phyloP scores from a whole-genome alignment of 2,329 filamentous ascomycete species.

The Raffaelea albimanens region DNA sequence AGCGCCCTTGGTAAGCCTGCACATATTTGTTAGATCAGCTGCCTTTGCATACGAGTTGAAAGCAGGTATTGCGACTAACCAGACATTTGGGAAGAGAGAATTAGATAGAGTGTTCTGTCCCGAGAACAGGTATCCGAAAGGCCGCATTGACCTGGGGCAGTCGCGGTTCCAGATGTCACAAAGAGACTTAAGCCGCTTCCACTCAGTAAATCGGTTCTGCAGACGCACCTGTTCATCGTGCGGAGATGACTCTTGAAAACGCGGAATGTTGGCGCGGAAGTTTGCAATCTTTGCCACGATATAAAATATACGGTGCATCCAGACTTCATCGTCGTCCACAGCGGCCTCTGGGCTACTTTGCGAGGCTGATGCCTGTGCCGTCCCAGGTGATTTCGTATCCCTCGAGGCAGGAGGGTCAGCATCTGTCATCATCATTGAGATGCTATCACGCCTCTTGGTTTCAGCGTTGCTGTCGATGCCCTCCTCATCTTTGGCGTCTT shows the following conservation, averaged over 20 bases:
- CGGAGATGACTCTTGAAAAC: slow-evolving; percentile 47
- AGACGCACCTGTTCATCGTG: slow-evolving; percentile 55
- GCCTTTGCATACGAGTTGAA: slow-evolving; percentile 7
- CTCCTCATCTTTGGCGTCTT: background rate
- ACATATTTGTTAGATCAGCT: background rate
- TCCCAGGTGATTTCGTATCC: slow-evolving; percentile 20
- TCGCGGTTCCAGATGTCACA: slow-evolving; percentile 74
- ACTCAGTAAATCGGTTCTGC: slow-evolving; percentile 61
- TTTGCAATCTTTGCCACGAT: slow-evolving; percentile 81
- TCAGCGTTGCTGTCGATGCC: background rate
- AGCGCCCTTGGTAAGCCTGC: slow-evolving; percentile 70
- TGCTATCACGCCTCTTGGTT: slow-evolving; percentile 27
- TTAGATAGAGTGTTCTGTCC: slow-evolving; percentile 45
- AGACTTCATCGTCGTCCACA: slow-evolving; percentile 62
- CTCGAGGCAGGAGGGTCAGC: too few relatives aligned
- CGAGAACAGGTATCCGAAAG: slow-evolving; percentile 66
- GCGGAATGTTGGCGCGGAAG: slow-evolving; percentile 63
- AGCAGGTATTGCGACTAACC: slow-evolving; percentile 29
- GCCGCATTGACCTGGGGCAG: slow-evolving; percentile 79
- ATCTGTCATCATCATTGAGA: too few relatives aligned
- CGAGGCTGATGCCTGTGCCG: too few relatives aligned
- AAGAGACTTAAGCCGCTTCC: slow-evolving; percentile 69
- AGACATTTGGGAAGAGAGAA: slow-evolving; percentile 78
- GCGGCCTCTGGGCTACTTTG: background rate
- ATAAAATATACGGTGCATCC: slow-evolving; percentile 84